Evolutionary conservation across 257 asterid genomes (phyloP).

Genomic region (Solanum paucissectum): DNA sequence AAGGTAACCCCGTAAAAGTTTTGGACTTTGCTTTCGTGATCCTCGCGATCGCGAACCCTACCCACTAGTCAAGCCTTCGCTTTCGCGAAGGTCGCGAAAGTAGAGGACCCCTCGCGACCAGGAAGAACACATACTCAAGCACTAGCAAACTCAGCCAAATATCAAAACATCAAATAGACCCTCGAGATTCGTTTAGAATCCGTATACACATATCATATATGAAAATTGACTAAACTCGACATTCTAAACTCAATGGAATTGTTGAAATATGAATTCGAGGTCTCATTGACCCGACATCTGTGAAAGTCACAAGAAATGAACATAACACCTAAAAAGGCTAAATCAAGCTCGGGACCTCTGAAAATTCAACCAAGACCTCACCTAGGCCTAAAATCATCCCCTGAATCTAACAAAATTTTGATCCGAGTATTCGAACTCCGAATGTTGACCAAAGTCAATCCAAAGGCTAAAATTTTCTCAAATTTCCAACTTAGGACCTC

Average conservation of each 20-base stretch:
- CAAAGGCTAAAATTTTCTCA: neutral
- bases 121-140: neutral
- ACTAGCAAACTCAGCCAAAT: neutral
- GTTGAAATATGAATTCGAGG: too few relatives aligned
- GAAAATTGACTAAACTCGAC: neutral
- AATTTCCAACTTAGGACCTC: neutral
- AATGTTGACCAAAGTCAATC: neutral
- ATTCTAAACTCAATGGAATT: neutral
- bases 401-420: too few relatives aligned
- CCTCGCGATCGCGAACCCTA: neutral
- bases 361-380: neutral
- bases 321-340: neutral
- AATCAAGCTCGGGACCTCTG: neutral
- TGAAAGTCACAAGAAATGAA: neutral
- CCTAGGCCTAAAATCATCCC: neutral
- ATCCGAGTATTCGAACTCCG: neutral
- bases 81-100: too few relatives aligned
- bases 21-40: neutral
- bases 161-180: neutral
- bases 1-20: neutral
- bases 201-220: neutral
- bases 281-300: too few relatives aligned
- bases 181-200: too few relatives aligned
- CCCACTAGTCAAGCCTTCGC: neutral
- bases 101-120: neutral